Base-by-base conservation (phyloP, 352 stramenopile species). In the Halophytophthora batemanensis region DNA sequence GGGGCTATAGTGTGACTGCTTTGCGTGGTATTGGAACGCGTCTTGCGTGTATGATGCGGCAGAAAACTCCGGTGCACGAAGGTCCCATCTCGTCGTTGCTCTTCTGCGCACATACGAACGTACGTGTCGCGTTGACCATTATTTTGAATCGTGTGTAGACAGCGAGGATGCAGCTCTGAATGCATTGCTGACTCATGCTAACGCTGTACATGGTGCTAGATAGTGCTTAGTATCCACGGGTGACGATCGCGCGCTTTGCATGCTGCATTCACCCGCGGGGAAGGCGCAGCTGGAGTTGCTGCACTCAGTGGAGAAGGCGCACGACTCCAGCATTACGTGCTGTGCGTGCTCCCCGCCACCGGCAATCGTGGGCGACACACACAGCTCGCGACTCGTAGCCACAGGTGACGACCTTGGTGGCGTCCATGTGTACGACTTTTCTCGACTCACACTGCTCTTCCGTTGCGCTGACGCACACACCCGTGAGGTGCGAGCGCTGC, bases 191-290 rank as follows among this genome's bases (percentile, higher is more conserved):
- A 50, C n/a, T 3, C 8, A n/a, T 51, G 11, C 21, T 36, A 19
- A 23, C 44, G 40, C 22, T 31, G 7, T 58, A 2, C 41, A 36
- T 45, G 4, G 33, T 8, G 21, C 12, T 13, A 19, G 15, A 3
- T 28, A 90, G 78, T 90, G 76, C 42, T 56, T 90, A 19, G 67
- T 90, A 14, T 82, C 76, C 7, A 86, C 75, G 23, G 78, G 76
- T 3, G 73, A 73, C 14, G 74, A 87, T 53, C 74, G 74, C 17
- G 68, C 64, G 17, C 53, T 90, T 12, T 80, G 74, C n/a, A 54
- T 90, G 8, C 69, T 77, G 23, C 54, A 71, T 31, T 81, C 68
- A 2, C 69, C 60, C 23, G 53, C 62, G 14, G 75, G 76, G 0
- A 72, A 80, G 41, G 68, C 66, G 2, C 61, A 76, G 25, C 44